Evolutionary conservation across 108 stramenopile genomes (phyloP).

Genomic region (Mediolabrus comicus): DNA sequence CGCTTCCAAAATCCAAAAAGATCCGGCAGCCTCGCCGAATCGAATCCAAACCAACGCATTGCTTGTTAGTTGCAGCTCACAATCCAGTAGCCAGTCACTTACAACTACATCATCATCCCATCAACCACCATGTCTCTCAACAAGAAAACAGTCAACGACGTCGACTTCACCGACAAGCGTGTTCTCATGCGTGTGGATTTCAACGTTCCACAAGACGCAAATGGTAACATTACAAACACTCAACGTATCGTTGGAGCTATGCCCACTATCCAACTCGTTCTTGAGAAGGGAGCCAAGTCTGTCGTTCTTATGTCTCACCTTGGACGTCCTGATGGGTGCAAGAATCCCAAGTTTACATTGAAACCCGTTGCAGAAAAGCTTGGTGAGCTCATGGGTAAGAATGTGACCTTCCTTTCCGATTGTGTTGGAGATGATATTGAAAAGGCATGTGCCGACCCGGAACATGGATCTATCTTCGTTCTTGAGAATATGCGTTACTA

Average conservation of each 20-base stretch:
- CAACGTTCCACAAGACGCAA: neutral
- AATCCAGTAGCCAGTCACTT: no score
- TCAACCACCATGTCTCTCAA: constrained; percentile 14
- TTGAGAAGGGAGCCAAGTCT: constrained; percentile 16
- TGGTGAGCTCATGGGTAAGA: constrained; percentile 54
- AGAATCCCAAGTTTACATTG: constrained; percentile 43
- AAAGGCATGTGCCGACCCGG: constrained; percentile 16
- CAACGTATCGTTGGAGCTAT: constrained; percentile 26
- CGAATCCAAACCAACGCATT: neutral
- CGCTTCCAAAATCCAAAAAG: neutral
- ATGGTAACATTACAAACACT: constrained; percentile 22
- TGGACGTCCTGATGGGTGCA: constrained; percentile 17
- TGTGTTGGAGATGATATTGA: constrained; percentile 18
- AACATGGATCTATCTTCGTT: constrained; percentile 37
- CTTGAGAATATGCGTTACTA: constrained; percentile 82
- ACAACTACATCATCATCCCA: neutral
- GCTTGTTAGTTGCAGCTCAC: no score
- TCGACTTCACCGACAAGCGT: constrained; percentile 13
- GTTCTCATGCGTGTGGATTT: constrained; percentile 12
- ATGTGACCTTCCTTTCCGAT: constrained; percentile 33
- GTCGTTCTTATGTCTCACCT: constrained; percentile 29
- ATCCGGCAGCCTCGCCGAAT: neutral
- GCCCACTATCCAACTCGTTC: constrained; percentile 15
- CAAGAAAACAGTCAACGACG: constrained; percentile 8
- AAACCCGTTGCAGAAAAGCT: constrained; percentile 66